Evolutionary conservation across 2,329 filamentous ascomycete species (phyloP).

Genomic region (Sclerotinia sclerotiorum): DNA sequence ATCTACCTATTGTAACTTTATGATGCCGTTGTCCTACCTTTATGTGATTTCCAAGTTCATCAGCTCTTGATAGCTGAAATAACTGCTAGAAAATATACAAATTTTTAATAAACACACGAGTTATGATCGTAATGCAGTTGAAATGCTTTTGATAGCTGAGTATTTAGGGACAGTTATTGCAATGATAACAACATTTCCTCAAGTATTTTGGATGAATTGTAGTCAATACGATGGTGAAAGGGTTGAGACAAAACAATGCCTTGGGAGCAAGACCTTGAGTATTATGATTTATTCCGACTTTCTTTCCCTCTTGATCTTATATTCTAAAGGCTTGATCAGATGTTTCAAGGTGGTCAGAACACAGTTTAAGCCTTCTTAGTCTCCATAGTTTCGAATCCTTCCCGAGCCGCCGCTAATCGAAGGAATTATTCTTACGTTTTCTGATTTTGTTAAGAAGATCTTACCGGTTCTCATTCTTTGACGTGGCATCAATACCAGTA

Average conservation of each 20-base stretch:
- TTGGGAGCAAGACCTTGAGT: not conserved
- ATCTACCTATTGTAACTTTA: too few species aligned
- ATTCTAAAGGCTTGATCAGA: not conserved
- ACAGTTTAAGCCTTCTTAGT: not conserved
- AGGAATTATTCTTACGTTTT: conserved; percentile 1
- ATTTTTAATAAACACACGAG: not conserved
- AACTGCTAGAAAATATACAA: not conserved
- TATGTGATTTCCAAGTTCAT: not conserved
- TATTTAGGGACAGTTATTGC: not conserved
- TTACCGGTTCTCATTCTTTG: not conserved
- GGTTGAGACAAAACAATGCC: not conserved
- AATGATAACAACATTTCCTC: not conserved
- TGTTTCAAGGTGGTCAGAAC: not conserved
- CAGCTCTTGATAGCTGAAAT: too few species aligned
- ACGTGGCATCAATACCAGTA: not conserved
- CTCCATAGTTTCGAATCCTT: conserved; percentile 1
- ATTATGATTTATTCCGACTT: not conserved
- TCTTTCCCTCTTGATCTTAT: not conserved
- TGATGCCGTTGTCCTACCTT: not conserved
- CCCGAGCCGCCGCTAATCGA: not conserved
- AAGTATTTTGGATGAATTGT: not conserved
- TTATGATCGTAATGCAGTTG: not conserved
- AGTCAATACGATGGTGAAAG: not conserved
- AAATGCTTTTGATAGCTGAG: not conserved
- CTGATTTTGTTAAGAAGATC: not conserved